phyloP scores from a whole-genome alignment of 768 basidiomycete genomes.

The Lactifluus hygrophoroides region DNA sequence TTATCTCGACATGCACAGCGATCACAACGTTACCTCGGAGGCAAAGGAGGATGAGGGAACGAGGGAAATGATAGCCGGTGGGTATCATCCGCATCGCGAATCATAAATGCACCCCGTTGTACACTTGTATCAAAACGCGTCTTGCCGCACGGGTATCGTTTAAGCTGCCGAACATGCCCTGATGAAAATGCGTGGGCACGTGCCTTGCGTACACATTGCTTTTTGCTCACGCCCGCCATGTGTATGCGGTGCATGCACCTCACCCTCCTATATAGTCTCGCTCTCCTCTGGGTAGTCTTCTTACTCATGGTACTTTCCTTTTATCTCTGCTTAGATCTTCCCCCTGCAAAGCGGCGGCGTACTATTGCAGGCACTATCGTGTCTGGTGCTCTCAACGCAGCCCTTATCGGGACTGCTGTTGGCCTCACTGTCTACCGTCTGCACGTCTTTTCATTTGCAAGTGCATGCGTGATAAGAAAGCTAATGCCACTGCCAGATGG shows the following conservation, averaged over 20 bases:
- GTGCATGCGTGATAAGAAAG: not conserved
- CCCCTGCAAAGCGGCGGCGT: constrained; percentile 70
- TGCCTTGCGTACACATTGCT: constrained; percentile 11
- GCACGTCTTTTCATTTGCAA: constrained; percentile 38
- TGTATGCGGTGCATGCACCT: constrained; percentile 25
- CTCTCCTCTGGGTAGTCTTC: constrained; percentile 14
- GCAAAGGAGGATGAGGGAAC: constrained; percentile 31
- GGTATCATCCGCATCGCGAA: constrained; percentile 16
- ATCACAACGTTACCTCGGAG: constrained; percentile 26
- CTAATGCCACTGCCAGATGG: constrained; percentile 44
- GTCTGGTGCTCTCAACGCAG: constrained; percentile 76
- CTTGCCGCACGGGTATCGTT: not conserved
- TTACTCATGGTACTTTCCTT: constrained; percentile 25
- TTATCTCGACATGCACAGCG: constrained; percentile 59
- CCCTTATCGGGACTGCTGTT: constrained; percentile 79
- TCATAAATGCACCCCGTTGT: not conserved
- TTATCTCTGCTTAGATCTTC: constrained; percentile 48
- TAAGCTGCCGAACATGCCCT: not conserved
- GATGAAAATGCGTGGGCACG: constrained; percentile 10
- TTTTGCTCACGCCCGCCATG: constrained; percentile 18
- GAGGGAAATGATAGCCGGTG: constrained; percentile 41
- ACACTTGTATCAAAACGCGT: constrained; percentile 9
- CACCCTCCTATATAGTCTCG: constrained; percentile 37
- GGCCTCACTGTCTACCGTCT: constrained; percentile 81
- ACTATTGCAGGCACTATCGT: constrained; percentile 77